Evolutionary conservation across 495 filamentous ascomycete species (phyloP).

Genomic region (Aspergillus ellipticus): DNA sequence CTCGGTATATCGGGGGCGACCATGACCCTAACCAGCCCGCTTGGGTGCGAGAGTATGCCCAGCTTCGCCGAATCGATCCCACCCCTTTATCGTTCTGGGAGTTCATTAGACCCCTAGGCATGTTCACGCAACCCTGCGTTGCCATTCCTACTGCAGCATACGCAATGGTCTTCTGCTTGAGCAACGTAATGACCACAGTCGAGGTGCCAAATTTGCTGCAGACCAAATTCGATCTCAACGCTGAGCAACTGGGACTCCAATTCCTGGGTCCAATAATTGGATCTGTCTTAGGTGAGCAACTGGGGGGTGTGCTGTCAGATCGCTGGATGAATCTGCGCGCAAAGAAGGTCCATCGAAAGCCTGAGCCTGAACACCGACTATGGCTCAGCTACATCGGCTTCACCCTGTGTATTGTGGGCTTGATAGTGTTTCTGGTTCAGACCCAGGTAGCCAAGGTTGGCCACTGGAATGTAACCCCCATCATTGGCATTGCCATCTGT

Average conservation of each 20-base stretch:
- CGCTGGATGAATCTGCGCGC: constrained; percentile 43
- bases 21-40: constrained; percentile 19
- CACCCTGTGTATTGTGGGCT: constrained; percentile 42
- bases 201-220: constrained; percentile 51
- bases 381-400: constrained; percentile 54
- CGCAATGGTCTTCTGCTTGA: constrained; percentile 51
- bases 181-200: constrained; percentile 45
- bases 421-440: constrained; percentile 50
- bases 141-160: constrained; percentile 48
- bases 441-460: constrained; percentile 33
- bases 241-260: constrained; percentile 52
- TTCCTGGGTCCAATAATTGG: constrained; percentile 52
- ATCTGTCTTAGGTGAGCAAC: constrained; percentile 52
- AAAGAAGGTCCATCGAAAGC: constrained; percentile 21
- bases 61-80: constrained; percentile 46
- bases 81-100: constrained; percentile 41
- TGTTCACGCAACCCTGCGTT: constrained; percentile 36
- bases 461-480: constrained; percentile 47
- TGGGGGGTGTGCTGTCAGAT: constrained; percentile 50
- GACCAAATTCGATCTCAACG: constrained; percentile 47
- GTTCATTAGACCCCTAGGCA: constrained; percentile 44
- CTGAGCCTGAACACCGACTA: constrained; percentile 45
- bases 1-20: constrained; percentile 41
- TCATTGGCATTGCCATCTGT: constrained; percentile 49
- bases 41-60: constrained; percentile 36